phyloP scores from a whole-genome alignment of 176 grass and related monocot species.

The Hyparrhenia diplandra region DNA sequence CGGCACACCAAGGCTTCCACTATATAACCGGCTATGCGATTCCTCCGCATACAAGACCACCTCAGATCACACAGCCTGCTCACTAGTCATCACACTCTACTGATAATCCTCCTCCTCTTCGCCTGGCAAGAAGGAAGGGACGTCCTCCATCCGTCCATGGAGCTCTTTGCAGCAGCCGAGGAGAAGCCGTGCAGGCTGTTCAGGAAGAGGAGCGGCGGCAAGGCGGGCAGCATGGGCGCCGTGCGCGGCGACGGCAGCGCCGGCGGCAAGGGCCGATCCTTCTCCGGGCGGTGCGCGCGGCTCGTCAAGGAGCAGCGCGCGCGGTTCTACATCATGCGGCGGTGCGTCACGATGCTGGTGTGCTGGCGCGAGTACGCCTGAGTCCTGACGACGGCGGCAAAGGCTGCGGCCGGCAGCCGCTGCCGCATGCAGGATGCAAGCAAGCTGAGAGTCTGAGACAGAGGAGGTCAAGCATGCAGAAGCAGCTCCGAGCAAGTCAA shows the following conservation, averaged over 20 bases:
- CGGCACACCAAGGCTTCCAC: not conserved
- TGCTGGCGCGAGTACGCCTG: slow-evolving; percentile 87
- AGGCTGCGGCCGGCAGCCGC: not conserved
- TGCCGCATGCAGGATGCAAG: not conserved
- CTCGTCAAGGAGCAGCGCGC: slow-evolving; percentile 88
- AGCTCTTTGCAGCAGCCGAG: slow-evolving; percentile 49
- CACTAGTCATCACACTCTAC: not conserved
- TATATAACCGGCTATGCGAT: slow-evolving; percentile 32
- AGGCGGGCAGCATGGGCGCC: slow-evolving; percentile 3
- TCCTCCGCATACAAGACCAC: not conserved
- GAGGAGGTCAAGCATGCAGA: too few relatives aligned
- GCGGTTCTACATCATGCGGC: slow-evolving; percentile 92
- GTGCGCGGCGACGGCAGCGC: slow-evolving; percentile 9
- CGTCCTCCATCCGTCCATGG: slow-evolving; percentile 12
- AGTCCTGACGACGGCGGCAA: not conserved
- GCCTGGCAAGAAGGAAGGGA: not conserved
- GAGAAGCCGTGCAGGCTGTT: slow-evolving; percentile 65
- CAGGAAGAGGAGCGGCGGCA: slow-evolving; percentile 46
- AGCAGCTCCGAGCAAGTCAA: too few relatives aligned
- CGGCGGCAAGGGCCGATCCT: slow-evolving; percentile 51
- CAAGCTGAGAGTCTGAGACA: too few relatives aligned
- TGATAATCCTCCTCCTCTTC: not conserved
- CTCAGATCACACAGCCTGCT: not conserved
- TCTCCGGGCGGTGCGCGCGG: slow-evolving; percentile 69
- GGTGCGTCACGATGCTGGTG: slow-evolving; percentile 85